phyloP scores from a whole-genome alignment of 176 grass and related monocot species.

The maize (Zea mays) region DNA sequence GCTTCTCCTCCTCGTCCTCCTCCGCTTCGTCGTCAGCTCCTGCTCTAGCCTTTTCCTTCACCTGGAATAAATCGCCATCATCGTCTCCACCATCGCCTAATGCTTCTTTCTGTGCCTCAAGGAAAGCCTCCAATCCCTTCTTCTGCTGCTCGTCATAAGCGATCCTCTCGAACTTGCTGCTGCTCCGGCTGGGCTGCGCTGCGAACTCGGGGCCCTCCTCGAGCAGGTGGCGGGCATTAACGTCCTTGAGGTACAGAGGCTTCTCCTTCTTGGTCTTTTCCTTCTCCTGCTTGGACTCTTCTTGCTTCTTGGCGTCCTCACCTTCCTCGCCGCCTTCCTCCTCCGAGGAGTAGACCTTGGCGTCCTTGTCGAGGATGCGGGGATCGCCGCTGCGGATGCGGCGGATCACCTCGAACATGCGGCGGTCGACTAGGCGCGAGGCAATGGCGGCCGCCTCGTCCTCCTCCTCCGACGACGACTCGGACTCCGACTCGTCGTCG shows the following conservation, averaged over 20 bases:
- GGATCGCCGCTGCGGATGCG: conserved; percentile 66
- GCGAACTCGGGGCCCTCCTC: conserved; percentile 78
- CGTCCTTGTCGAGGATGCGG: conserved; percentile 50
- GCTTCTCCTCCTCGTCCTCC: conserved; percentile 52
- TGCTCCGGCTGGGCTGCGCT: conserved; percentile 40
- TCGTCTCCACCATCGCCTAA: conserved; percentile 38
- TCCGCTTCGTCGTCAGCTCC: conserved; percentile 32
- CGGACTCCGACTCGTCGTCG: background rate
- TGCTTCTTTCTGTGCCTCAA: conserved; percentile 65
- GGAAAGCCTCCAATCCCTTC: conserved; percentile 66
- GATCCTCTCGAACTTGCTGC: conserved; percentile 54
- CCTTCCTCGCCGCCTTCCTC: background rate
- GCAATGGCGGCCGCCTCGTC: conserved; percentile 35
- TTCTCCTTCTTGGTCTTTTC: conserved; percentile 63
- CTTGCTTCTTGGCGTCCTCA: conserved; percentile 34
- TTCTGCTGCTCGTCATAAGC: conserved; percentile 77
- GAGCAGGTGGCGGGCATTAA: conserved; percentile 72
- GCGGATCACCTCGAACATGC: conserved; percentile 66
- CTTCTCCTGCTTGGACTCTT: conserved; percentile 31
- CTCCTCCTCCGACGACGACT: background rate
- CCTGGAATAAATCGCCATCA: conserved; percentile 51
- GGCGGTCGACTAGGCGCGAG: conserved; percentile 48
- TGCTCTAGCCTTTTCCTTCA: conserved; percentile 44
- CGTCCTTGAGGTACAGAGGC: conserved; percentile 86
- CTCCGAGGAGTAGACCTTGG: conserved; percentile 51